A percentile compares a stretch with the other conserved stretches of the same genome.
Conservation (phyloP, 768 basidiomycete genomes). For the Omphalotus guepiniiformis region DNA sequence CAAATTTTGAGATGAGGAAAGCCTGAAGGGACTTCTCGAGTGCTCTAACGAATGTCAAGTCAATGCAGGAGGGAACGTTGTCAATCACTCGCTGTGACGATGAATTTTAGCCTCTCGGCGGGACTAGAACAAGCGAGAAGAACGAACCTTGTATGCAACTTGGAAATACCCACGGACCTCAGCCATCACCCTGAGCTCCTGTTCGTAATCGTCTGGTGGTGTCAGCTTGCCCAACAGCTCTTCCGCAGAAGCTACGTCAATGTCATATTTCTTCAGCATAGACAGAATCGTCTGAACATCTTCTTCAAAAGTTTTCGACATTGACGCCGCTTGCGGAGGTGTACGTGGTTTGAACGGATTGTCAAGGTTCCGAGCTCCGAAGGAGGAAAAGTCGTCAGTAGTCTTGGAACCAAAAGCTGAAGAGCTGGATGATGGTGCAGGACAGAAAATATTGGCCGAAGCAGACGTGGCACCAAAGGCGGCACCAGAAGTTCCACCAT, state of each 20-base stretch:
- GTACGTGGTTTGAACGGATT: no score
- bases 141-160: slow-evolving; percentile 38
- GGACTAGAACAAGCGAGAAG: neutral
- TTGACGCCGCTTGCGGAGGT: no score
- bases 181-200: slow-evolving; percentile 38
- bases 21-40: slow-evolving; percentile 27
- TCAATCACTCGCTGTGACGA: slow-evolving; percentile 40
- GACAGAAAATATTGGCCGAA: no score
- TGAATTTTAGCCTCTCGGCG: neutral
- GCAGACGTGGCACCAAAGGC: no score
- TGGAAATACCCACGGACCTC: slow-evolving; percentile 43
- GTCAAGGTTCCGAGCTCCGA: no score
- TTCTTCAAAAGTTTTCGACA: no score
- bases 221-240: slow-evolving; percentile 25
- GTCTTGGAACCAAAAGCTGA: no score
- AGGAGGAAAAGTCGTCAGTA: no score
- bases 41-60: slow-evolving; percentile 28
- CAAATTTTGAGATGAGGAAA: slow-evolving; percentile 31
- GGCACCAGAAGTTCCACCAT: no score
- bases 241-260: slow-evolving; percentile 9
- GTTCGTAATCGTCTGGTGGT: slow-evolving; percentile 33
- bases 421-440: no score
- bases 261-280: no score
- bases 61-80: slow-evolving; percentile 31
- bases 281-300: no score